Percentiles rank a stretch among this genome's conserved stretches.
Evolutionary conservation across 164 flowering plant genomes (phyloP).

Genomic region (Macadamia integrifolia): DNA sequence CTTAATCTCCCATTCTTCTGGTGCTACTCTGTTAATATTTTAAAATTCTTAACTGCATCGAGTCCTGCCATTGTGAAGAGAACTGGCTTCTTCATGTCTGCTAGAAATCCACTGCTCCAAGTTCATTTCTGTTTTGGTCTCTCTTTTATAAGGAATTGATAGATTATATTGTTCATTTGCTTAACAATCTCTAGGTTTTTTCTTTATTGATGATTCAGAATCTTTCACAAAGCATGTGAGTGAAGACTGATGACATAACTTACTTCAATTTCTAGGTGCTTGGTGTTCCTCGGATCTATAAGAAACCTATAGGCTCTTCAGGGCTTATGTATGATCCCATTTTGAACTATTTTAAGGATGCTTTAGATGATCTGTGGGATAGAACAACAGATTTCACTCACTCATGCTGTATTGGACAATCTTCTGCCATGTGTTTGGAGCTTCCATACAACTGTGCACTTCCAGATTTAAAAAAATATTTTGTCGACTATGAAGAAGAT

Average conservation of each 20-base stretch:
- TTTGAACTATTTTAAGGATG: constrained; percentile 37
- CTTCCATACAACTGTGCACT: constrained; percentile 35
- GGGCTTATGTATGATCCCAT: constrained; percentile 11
- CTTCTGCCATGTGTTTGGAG: constrained; percentile 72
- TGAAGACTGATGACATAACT: not conserved
- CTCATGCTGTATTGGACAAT: constrained; percentile 56
- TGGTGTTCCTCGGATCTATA: constrained; percentile 67
- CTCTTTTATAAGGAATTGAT: too few relatives aligned
- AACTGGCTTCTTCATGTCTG: too few relatives aligned
- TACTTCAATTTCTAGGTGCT: constrained; percentile 30
- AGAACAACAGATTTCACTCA: constrained; percentile 71
- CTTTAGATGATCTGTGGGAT: constrained; percentile 58
- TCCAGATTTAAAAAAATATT: constrained; percentile 46
- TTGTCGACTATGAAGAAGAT: constrained; percentile 40
- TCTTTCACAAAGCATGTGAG: too few relatives aligned
- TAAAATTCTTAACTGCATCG: too few relatives aligned
- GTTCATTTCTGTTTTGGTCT: too few relatives aligned
- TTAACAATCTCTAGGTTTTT: too few relatives aligned
- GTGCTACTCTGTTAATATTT: too few relatives aligned
- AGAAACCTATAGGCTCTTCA: constrained; percentile 26
- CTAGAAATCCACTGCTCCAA: too few relatives aligned
- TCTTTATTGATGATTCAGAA: too few relatives aligned
- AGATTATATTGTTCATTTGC: too few relatives aligned
- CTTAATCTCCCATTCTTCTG: too few relatives aligned
- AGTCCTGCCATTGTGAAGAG: too few relatives aligned